Evolutionary conservation across 805 yeast species (phyloP).

Genomic region (Metschnikowia bowlesiae): DNA sequence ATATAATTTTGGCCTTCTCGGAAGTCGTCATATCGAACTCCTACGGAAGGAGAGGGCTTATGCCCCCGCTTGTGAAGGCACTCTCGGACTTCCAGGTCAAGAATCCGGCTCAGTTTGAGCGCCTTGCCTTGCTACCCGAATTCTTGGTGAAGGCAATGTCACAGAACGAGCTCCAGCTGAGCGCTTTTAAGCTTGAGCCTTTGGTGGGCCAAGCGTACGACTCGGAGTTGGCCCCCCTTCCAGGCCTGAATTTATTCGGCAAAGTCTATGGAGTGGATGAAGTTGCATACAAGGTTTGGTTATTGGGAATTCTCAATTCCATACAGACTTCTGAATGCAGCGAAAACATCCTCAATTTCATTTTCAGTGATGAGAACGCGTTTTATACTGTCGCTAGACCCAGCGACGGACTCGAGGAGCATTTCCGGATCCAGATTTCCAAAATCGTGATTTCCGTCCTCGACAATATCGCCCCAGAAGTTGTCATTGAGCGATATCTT

Average conservation of each 20-base stretch:
- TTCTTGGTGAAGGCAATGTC: slow-evolving; percentile 44
- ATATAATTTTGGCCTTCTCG: slow-evolving; percentile 31
- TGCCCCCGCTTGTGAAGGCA: slow-evolving; percentile 53
- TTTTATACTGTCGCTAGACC: slow-evolving; percentile 48
- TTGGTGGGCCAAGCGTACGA: slow-evolving; percentile 54
- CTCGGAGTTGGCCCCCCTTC: slow-evolving; percentile 27
- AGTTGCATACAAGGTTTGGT: slow-evolving; percentile 45
- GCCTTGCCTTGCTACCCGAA: slow-evolving; percentile 47
- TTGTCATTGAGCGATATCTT: slow-evolving; percentile 16
- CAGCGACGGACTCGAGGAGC: slow-evolving; percentile 68
- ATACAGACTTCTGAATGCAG: slow-evolving; percentile 26
- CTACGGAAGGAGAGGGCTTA: slow-evolving; percentile 60
- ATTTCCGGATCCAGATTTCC: slow-evolving; percentile 54
- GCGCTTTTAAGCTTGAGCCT: slow-evolving; percentile 56
- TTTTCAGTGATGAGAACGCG: slow-evolving; percentile 33
- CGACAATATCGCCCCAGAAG: slow-evolving; percentile 25
- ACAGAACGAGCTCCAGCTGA: slow-evolving; percentile 50
- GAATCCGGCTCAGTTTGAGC: slow-evolving; percentile 32
- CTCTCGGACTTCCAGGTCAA: slow-evolving; percentile 43
- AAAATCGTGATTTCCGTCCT: slow-evolving; percentile 48
- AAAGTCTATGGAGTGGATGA: slow-evolving; percentile 57
- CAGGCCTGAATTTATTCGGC: slow-evolving; percentile 32
- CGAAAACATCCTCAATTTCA: slow-evolving; percentile 25
- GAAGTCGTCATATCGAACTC: slow-evolving; percentile 45
- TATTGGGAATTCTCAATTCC: slow-evolving; percentile 45